A percentile compares a stretch with the other conserved stretches of the same genome.
Conservation (phyloP, 257 asterid genomes). For the Ligustrum vulgare region DNA sequence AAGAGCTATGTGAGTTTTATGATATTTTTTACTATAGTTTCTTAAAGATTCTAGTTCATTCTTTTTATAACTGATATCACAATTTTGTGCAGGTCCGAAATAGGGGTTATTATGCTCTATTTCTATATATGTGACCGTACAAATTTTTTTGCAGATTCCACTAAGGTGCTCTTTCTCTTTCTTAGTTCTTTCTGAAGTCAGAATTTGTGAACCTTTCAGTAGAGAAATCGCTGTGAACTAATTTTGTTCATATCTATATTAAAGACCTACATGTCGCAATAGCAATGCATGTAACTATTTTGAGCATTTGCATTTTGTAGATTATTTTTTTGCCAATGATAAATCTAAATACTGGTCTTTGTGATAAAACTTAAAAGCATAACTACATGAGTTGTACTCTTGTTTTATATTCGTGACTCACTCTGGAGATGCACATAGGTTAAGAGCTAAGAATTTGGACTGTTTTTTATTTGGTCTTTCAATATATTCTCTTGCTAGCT, state of each 20-base stretch:
- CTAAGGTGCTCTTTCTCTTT: slow-evolving; percentile 60
- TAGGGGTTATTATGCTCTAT: slow-evolving; percentile 79
- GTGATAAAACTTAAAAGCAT: not conserved
- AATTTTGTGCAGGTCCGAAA: slow-evolving; percentile 75
- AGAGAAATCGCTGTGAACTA: not conserved
- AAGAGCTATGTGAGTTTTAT: slow-evolving; percentile 44
- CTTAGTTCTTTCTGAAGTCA: slow-evolving; percentile 16
- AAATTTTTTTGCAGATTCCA: slow-evolving; percentile 72
- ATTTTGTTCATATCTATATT: not conserved
- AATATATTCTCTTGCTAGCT: not conserved
- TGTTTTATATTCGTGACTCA: not conserved
- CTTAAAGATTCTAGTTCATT: slow-evolving; percentile 11
- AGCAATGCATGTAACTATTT: not conserved
- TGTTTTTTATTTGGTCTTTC: not conserved
- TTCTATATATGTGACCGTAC: slow-evolving; percentile 92
- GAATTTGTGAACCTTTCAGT: not conserved
- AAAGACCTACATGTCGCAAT: not conserved
- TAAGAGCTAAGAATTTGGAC: not conserved
- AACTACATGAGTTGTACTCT: not conserved
- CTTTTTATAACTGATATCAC: slow-evolving; percentile 21
- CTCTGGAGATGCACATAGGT: not conserved
- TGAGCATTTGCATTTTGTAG: not conserved
- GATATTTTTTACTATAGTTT: not conserved
- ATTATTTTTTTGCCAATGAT: not conserved
- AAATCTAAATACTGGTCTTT: not conserved